Evolutionary conservation across 2,329 filamentous ascomycete species (phyloP).

Genomic region (Neopestalotiopsis sp.): DNA sequence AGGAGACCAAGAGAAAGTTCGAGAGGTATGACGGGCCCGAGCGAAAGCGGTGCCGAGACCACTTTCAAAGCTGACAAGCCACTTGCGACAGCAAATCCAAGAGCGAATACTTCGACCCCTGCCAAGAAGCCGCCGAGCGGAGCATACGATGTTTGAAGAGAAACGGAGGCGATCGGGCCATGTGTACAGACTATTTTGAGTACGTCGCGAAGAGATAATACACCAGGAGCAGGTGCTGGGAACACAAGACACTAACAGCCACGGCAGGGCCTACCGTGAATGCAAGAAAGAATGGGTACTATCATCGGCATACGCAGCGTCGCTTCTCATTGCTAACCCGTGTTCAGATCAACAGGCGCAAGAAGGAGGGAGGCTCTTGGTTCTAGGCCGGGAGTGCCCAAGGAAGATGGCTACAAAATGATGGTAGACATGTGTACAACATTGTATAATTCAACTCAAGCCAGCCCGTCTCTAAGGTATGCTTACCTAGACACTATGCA

Average conservation of each 20-base stretch:
- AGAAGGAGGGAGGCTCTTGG: constrained; percentile 32
- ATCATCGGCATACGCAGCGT: neutral
- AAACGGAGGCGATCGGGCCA: constrained; percentile 83
- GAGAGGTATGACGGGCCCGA: constrained; percentile 54
- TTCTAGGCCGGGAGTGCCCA: constrained; percentile 17
- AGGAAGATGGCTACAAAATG: no score
- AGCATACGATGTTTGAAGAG: constrained; percentile 89
- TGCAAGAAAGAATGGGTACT: constrained; percentile 94
- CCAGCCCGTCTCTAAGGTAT: neutral
- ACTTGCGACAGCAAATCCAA: constrained; percentile 71
- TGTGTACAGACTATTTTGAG: constrained; percentile 97
- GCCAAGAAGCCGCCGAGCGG: constrained; percentile 85
- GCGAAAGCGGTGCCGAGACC: constrained; percentile 5
- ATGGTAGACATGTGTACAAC: no score
- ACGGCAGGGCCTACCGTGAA: constrained; percentile 81
- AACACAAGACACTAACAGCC: constrained; percentile 20
- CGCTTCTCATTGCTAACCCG: neutral
- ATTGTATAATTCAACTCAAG: neutral
- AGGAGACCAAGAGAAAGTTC: constrained; percentile 68
- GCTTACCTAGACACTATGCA: no score
- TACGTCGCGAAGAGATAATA: constrained; percentile 52
- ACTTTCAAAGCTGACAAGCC: neutral
- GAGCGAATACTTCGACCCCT: constrained; percentile 94
- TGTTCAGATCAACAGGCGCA: constrained; percentile 39
- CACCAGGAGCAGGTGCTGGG: neutral